Evolutionary conservation across 768 basidiomycete species (phyloP), one percentile per base, ranked within the genome.

Genomic region (Serendipita sp.): DNA sequence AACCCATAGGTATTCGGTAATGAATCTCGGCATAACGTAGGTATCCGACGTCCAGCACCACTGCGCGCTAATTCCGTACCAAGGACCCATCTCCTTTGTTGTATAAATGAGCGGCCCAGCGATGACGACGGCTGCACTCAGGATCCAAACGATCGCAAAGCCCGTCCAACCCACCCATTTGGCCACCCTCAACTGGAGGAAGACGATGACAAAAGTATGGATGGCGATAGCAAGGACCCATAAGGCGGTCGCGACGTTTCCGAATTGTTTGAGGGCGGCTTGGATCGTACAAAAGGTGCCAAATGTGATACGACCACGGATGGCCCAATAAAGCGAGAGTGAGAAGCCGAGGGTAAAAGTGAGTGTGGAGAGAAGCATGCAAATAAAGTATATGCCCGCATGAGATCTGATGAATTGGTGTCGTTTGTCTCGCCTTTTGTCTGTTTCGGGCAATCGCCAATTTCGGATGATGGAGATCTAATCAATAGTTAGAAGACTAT

Each of bases 251-350:
- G 56, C 56, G 35, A 60, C 56, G n/a, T 60, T 60, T 16, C 56
- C 56, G 2, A 60, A 60, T 34, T 60, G 56, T 35, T 60, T 60
- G 56, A 60, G 56, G 8, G 37, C 56, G n/a, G 56, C 56, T 37
- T 60, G 56, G n/a, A 60, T 8, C 28, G 56, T 60, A 30, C 56
- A 60, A 60, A 60, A 60, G 10, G 56, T 32, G 37, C 56, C 56
- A 60, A 60, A 60, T 4, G 28, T 60, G 34, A 60, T 60, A 10
- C 35, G 28, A n/a, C 37, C 5, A 1, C 35, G 18, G 35, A 60
- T 35, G 30, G 56, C 56, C 56, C 56, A 60, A 10, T 28, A 24
- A 30, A 60, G 24, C 28, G 30, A 34, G 56, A 60, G 56, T 10
- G 35, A 30, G 34, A 60, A 60, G 10, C 56, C 56, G 16, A 60